These are phyloP conservation scores for Senna tora DNA, from an alignment of 306 rosid genomes.

Conservation along the genomic window DNA sequence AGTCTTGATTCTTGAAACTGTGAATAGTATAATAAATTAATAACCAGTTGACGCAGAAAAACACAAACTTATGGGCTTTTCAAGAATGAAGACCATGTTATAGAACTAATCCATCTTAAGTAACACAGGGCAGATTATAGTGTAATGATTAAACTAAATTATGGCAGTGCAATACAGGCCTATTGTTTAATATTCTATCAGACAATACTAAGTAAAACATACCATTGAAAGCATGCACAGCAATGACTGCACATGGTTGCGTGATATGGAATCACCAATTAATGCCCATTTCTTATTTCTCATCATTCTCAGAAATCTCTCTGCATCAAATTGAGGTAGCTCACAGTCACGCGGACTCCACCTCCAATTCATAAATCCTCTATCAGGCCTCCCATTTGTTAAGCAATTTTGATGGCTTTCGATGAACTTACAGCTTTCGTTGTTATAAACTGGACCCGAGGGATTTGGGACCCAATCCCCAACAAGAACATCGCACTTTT, in stretches of 20 bases:
- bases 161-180: not conserved
- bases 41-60: slow-evolving; percentile 1
- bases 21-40: slow-evolving; percentile 6
- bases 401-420: slow-evolving; percentile 91
- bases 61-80: not conserved
- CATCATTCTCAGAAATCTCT: slow-evolving; percentile 71
- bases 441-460: slow-evolving; percentile 69
- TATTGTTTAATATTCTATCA: slow-evolving; percentile 14
- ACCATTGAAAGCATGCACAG: slow-evolving; percentile 90
- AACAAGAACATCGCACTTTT: slow-evolving; percentile 65
- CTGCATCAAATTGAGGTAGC: slow-evolving; percentile 63
- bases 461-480: slow-evolving; percentile 88
- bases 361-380: slow-evolving; percentile 71
- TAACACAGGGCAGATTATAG: not conserved
- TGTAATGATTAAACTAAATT: not conserved
- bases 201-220: slow-evolving; percentile 31
- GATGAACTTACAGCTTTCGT: slow-evolving; percentile 71
- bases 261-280: slow-evolving; percentile 92
- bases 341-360: slow-evolving; percentile 85
- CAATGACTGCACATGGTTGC: slow-evolving; percentile 93
- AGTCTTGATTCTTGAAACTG: not conserved
- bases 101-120: not conserved
- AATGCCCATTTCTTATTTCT: slow-evolving; percentile 82
- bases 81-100: not conserved
- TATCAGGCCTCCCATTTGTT: slow-evolving; percentile 86